Conservation (phyloP, 148 eudicot species). For the Pharnaceum exiguum region DNA sequence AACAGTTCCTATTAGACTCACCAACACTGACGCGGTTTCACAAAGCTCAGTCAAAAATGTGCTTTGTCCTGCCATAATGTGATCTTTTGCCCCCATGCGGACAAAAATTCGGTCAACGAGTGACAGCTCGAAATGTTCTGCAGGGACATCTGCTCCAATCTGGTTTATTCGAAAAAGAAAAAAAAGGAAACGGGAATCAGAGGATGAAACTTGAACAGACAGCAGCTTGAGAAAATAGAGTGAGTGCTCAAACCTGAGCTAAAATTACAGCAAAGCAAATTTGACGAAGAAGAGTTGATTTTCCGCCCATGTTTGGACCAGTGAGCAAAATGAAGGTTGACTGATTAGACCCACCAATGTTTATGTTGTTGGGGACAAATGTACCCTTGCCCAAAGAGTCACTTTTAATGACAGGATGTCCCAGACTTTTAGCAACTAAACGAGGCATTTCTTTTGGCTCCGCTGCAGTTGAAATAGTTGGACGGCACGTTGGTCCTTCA, state of each 20-base stretch:
- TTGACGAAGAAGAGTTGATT: constrained; percentile 98
- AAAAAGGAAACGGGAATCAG: constrained; percentile 20
- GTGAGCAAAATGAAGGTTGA: constrained; percentile 85
- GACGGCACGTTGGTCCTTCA: constrained; percentile 89
- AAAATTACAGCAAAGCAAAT: constrained; percentile 90
- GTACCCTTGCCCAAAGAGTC: constrained; percentile 74
- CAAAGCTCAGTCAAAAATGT: constrained; percentile 94
- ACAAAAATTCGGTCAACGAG: constrained; percentile 88
- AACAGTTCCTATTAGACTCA: constrained; percentile 24
- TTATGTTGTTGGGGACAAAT: constrained; percentile 85
- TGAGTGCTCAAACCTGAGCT: constrained; percentile 86
- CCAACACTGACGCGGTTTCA: constrained; percentile 98
- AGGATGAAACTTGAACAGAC: background rate
- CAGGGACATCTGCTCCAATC: constrained; percentile 97
- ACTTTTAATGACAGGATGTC: constrained; percentile 80
- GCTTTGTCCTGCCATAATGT: constrained; percentile 98
- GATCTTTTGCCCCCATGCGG: constrained; percentile 99
- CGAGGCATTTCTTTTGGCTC: constrained; percentile 39
- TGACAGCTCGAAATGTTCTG: constrained; percentile 71
- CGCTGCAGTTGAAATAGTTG: constrained; percentile 40
- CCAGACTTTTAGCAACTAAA: constrained; percentile 72
- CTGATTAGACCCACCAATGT: constrained; percentile 64
- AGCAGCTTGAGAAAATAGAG: constrained; percentile 9
- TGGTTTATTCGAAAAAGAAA: too few relatives aligned
- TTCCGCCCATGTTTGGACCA: constrained; percentile 99